Percentiles rank a stretch among this genome's conserved stretches.
Evolutionary conservation across 805 yeast genomes (phyloP).

Genomic region (Metschnikowia amazonensis): DNA sequence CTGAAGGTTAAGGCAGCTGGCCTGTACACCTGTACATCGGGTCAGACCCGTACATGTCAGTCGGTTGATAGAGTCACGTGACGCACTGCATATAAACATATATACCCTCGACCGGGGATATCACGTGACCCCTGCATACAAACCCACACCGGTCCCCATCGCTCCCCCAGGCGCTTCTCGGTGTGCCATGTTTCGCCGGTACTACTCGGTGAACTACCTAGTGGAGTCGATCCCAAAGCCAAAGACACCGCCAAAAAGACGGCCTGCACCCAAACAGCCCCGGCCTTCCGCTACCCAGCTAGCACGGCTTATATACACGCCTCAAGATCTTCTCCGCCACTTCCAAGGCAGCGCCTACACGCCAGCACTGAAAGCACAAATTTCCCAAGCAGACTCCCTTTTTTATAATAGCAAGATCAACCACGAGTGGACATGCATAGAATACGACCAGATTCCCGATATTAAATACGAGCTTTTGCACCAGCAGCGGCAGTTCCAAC

Average conservation of each 20-base stretch:
- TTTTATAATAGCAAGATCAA: constrained; percentile 45
- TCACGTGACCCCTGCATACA: no score
- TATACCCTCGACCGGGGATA: no score
- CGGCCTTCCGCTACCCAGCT: not conserved
- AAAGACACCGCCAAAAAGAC: not conserved
- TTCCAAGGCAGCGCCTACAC: constrained; percentile 9
- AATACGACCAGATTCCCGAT: constrained; percentile 56
- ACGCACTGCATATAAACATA: no score
- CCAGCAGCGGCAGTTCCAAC: constrained; percentile 15
- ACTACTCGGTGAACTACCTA: not conserved
- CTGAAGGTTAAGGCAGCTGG: no score
- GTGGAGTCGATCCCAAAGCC: not conserved
- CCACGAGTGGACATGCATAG: constrained; percentile 59
- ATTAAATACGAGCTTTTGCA: constrained; percentile 32
- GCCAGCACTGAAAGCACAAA: constrained; percentile 11
- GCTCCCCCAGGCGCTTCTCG: no score
- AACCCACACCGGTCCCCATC: no score
- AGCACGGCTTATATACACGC: constrained; percentile 8
- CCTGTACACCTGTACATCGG: not conserved
- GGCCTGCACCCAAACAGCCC: not conserved
- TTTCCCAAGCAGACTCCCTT: constrained; percentile 24
- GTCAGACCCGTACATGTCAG: no score
- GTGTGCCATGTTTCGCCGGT: not conserved
- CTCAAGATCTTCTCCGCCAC: constrained; percentile 13
- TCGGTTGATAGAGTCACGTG: no score